phyloP scores from a whole-genome alignment of 73 alveolate species.

The Blepharisma japonicum region DNA sequence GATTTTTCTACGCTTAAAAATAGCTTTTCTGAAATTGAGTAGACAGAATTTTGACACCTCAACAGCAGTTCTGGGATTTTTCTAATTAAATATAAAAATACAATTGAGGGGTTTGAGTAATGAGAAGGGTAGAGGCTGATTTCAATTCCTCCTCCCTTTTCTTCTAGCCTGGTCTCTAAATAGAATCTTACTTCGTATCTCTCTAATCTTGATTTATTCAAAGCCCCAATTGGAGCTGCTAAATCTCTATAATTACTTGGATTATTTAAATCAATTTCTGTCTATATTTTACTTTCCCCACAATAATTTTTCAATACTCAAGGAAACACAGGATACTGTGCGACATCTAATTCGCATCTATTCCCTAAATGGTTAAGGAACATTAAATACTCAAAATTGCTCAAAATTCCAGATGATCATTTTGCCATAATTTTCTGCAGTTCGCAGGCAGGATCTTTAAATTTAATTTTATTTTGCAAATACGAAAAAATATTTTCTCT shows the following conservation, averaged over 20 bases:
- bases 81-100: slow-evolving; percentile 91
- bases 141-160: slow-evolving; percentile 43
- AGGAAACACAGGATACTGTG: slow-evolving; percentile 97
- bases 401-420: slow-evolving; percentile 91
- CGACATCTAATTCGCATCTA: slow-evolving; percentile 82
- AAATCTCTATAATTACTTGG: slow-evolving; percentile 69
- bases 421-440: slow-evolving; percentile 74
- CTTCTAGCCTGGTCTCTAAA: slow-evolving; percentile 50
- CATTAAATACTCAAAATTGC: slow-evolving; percentile 91
- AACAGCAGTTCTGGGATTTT: slow-evolving; percentile 92
- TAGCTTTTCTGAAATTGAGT: slow-evolving; percentile 93
- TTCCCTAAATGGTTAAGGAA: slow-evolving; percentile 82
- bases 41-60: slow-evolving; percentile 91
- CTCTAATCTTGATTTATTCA: slow-evolving; percentile 80
- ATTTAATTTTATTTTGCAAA: neutral
- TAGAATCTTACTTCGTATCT: slow-evolving; percentile 59
- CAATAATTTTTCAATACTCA: slow-evolving; percentile 89
- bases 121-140: slow-evolving; percentile 98
- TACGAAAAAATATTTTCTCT: neutral
- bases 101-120: slow-evolving; percentile 98
- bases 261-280: slow-evolving; percentile 58
- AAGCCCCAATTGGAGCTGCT: slow-evolving; percentile 86
- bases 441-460: slow-evolving; percentile 46
- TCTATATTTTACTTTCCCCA: slow-evolving; percentile 37
- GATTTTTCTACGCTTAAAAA: slow-evolving; percentile 69